Conservation (phyloP, 495 filamentous ascomycete species). For the Daldinia vernicosa region DNA sequence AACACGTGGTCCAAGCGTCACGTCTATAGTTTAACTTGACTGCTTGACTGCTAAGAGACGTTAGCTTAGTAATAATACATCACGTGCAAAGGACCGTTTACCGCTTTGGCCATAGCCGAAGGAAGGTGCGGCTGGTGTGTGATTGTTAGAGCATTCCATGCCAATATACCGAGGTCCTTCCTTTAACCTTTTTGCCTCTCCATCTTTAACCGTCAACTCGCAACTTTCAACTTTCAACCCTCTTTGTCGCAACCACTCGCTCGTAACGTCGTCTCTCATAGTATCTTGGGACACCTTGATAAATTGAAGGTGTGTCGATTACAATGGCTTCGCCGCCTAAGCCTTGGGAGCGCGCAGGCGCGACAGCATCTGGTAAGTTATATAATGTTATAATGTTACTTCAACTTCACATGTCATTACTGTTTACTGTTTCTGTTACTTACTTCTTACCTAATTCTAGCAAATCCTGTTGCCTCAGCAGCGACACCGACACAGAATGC, state of each 20-base stretch:
- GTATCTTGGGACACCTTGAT: constrained; percentile 31
- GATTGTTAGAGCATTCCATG: neutral
- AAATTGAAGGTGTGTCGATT: constrained; percentile 36
- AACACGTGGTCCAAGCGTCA: neutral
- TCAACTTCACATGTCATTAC: constrained; percentile 33
- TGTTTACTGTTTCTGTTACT: constrained; percentile 2
- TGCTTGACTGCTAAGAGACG: neutral
- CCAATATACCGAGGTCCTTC: neutral
- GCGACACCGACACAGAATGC: constrained; percentile 53
- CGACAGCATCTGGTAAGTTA: constrained; percentile 60
- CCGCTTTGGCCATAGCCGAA: neutral
- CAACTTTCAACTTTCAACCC: constrained; percentile 6
- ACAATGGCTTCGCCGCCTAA: constrained; percentile 85
- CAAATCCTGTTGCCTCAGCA: constrained; percentile 51
- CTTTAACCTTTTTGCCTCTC: neutral
- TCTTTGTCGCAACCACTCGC: constrained; percentile 18
- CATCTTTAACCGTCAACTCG: neutral
- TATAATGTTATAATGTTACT: constrained; percentile 20
- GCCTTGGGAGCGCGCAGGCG: constrained; percentile 89
- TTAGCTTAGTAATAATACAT: neutral
- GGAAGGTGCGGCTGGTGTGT: neutral
- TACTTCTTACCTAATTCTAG: constrained; percentile 48
- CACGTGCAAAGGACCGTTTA: neutral
- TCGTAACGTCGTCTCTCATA: constrained; percentile 9
- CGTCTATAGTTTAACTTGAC: neutral